Evolutionary conservation across 2,329 filamentous ascomycete species (phyloP), one percentile per base, ranked within the genome.

Genomic region (Cercospora sp.): DNA sequence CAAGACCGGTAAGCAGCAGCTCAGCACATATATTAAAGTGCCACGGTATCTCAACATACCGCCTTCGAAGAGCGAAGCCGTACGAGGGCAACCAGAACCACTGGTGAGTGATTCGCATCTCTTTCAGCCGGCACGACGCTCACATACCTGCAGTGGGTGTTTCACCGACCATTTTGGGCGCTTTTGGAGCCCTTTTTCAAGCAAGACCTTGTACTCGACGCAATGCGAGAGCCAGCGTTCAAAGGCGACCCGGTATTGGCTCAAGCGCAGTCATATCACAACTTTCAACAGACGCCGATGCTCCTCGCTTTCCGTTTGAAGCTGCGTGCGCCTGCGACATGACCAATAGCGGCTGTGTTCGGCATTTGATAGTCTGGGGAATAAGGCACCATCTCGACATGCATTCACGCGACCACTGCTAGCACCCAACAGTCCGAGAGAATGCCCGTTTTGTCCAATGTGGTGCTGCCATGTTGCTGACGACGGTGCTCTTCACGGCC

Each of bases 171-270:
- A 0, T 75, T 85, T 28, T 79, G 81, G 62, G 79, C 83, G 67
- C 76, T 85, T 0, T 78, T 85, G 36, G 74, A 77, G 1, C 76
- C 75, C 4, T 85, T 85, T 69, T 83, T 84, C 72, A 73, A 74
- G 28, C 75, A 72, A 1, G 80, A 79, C 0, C 71, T 85, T 28
- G 78, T 82, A 5, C 75, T 85, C 71, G 83, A 84, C 69, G 80
- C 77, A 3, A 74, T 85, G 58, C 82, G 84, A 63, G 84, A 85
- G 73, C 80, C 81, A 0, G 80, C 81, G 2, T 85, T 85, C 64
- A 74, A 80, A 18, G 79, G 79, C 7, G 78, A 80, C 53, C 68
- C 61, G 0, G 71, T 76, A 12, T 57, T 72, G 1, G 60, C 69
- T 5, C 75, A 79, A 26, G 70, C 78, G 5, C 75, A 81, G 60